Evolutionary conservation across 1,284 basidiomycete genomes (phyloP).

Genomic region (Porogramme epimiltina): DNA sequence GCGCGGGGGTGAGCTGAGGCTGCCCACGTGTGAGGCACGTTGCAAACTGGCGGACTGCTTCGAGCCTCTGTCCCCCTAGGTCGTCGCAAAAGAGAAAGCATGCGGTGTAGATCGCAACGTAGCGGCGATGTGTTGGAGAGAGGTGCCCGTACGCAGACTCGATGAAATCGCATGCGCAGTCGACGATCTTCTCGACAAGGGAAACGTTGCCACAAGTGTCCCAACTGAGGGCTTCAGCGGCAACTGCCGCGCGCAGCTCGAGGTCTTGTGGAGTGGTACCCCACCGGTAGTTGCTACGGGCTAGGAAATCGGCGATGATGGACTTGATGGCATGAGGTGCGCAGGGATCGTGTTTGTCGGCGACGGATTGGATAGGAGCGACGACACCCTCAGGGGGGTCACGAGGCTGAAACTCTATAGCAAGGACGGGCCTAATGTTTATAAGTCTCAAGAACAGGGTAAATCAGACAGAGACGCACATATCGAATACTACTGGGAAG

Average conservation of each 20-base stretch:
- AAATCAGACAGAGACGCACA: too few species aligned
- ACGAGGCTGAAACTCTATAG: too few species aligned
- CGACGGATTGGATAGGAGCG: too few species aligned
- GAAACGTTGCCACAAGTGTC: neutral
- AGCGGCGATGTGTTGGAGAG: slow-evolving; percentile 3
- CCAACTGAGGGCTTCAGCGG: neutral
- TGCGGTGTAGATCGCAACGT: slow-evolving; percentile 10
- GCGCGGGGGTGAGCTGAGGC: slow-evolving; percentile 7
- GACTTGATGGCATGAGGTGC: too few species aligned
- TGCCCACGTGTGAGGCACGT: slow-evolving; percentile 3
- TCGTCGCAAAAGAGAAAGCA: slow-evolving; percentile 12
- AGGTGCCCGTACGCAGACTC: slow-evolving; percentile 9
- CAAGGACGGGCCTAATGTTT: too few species aligned
- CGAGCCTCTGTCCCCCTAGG: neutral
- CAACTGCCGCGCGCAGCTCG: neutral
- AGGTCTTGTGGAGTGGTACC: neutral
- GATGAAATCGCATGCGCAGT: slow-evolving; percentile 4
- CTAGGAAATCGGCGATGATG: neutral
- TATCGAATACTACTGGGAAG: too few species aligned
- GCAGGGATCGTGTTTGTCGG: too few species aligned
- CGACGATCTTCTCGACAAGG: neutral
- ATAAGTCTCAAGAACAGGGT: too few species aligned
- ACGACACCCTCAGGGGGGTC: too few species aligned
- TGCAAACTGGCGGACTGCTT: slow-evolving; percentile 8
- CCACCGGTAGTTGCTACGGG: neutral